phyloP scores from a whole-genome alignment of 2,329 filamentous ascomycete genomes.

The Colletotrichum sp. region DNA sequence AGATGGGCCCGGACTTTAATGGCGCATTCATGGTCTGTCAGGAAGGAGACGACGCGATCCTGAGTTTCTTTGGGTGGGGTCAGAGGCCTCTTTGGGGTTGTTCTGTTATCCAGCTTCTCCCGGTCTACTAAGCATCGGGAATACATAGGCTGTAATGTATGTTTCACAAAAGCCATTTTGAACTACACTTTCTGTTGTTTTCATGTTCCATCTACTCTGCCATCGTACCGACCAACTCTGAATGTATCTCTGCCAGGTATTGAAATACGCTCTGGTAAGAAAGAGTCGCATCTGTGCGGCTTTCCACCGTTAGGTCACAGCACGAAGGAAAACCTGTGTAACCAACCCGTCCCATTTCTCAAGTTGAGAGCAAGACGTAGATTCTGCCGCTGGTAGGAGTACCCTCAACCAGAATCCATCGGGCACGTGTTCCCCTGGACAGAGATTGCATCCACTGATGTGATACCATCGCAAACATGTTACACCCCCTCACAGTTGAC shows the following conservation, averaged over 20 bases:
- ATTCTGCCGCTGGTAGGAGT: not conserved
- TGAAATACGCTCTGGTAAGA: not conserved
- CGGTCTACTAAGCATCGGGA: not conserved
- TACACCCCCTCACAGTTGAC: not conserved
- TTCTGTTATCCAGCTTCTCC: not conserved
- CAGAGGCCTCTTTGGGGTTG: not conserved
- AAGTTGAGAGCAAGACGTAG: not conserved
- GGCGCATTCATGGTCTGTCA: not conserved
- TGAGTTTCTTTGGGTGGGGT: not conserved
- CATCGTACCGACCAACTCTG: not conserved
- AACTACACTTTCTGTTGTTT: not conserved
- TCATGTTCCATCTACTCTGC: accelerated
- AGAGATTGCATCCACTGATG: not conserved
- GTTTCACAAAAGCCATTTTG: not conserved
- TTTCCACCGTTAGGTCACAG: too few relatives aligned
- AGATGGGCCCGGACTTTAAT: not conserved
- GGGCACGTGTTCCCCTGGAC: too few relatives aligned
- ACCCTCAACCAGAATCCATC: not conserved
- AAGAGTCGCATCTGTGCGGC: not conserved
- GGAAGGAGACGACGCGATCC: not conserved
- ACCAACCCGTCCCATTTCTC: not conserved
- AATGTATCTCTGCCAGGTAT: not conserved
- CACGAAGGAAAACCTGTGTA: not conserved
- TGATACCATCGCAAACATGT: not conserved
- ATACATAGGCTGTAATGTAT: not conserved